phyloP scores from a whole-genome alignment of 2,329 filamentous ascomycete species.

The Penicillium olsonii region DNA sequence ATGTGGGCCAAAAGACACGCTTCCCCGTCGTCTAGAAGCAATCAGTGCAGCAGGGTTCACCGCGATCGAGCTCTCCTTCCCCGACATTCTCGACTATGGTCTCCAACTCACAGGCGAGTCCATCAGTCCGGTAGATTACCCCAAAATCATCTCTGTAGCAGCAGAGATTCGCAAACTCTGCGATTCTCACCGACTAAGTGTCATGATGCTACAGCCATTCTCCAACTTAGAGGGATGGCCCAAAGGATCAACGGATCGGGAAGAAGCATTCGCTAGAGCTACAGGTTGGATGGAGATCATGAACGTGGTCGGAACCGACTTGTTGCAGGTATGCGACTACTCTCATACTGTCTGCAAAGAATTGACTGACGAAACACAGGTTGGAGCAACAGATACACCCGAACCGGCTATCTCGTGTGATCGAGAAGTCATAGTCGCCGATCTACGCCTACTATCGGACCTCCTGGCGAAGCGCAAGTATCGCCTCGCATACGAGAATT shows the following conservation, averaged over 20 bases:
- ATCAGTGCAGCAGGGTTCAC: constrained; percentile 51
- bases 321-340: constrained; percentile 61
- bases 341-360: background rate
- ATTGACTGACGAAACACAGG: constrained; percentile 33
- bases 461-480: constrained; percentile 59
- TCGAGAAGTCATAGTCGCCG: constrained; percentile 55
- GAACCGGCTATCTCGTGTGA: constrained; percentile 53
- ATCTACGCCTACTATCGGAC: constrained; percentile 66
- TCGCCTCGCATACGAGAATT: constrained; percentile 75
- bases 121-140: constrained; percentile 61
- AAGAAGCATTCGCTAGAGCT: constrained; percentile 64
- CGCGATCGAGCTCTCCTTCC: constrained; percentile 73
- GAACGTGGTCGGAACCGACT: constrained; percentile 67
- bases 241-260: constrained; percentile 56
- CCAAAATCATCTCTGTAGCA: constrained; percentile 58
- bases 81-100: constrained; percentile 68
- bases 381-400: constrained; percentile 65
- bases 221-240: constrained; percentile 76
- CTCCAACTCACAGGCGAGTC: constrained; percentile 52
- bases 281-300: constrained; percentile 71
- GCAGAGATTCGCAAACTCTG: constrained; percentile 57
- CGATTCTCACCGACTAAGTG: constrained; percentile 55
- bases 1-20: constrained; percentile 32
- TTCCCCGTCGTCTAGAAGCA: constrained; percentile 42
- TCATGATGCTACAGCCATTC: constrained; percentile 76